These are phyloP conservation scores for Xylaria longipes DNA, from an alignment of 495 filamentous ascomycete species.

Conservation along the genomic window DNA sequence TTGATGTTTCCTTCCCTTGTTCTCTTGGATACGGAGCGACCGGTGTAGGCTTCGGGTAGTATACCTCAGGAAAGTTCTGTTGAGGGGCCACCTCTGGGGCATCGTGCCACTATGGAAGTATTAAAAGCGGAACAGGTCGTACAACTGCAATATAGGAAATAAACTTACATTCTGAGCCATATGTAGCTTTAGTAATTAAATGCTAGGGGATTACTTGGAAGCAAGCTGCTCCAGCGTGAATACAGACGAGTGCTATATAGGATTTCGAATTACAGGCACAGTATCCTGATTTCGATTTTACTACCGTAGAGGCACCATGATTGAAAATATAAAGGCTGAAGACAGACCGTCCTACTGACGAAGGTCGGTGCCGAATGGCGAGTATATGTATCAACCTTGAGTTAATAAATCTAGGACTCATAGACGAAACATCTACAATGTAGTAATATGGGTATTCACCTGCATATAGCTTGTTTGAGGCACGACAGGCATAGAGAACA, in stretches of 20 bases:
- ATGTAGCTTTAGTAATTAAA: background rate
- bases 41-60: slow-evolving; percentile 34
- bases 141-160: background rate
- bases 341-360: background rate
- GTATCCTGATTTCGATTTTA: background rate
- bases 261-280: background rate
- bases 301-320: background rate
- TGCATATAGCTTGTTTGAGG: slow-evolving; percentile 21
- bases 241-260: background rate
- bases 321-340: background rate
- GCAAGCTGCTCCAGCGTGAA: background rate
- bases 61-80: slow-evolving; percentile 47
- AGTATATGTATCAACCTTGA: slow-evolving; percentile 11
- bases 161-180: slow-evolving; percentile 21
- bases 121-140: background rate
- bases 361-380: background rate
- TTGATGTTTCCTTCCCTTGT: slow-evolving; percentile 19
- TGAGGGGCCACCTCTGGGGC: slow-evolving; percentile 47
- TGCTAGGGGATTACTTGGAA: background rate
- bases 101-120: slow-evolving; percentile 41
- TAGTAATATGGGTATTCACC: background rate
- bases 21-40: slow-evolving; percentile 29
- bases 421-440: background rate
- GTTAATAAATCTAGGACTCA: slow-evolving; percentile 12
- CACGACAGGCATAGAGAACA: slow-evolving; percentile 9